A percentile compares a stretch with the other conserved stretches of the same genome.
Evolutionary conservation across 2,329 filamentous ascomycete species (phyloP).

Genomic region (Claviceps monticola): DNA sequence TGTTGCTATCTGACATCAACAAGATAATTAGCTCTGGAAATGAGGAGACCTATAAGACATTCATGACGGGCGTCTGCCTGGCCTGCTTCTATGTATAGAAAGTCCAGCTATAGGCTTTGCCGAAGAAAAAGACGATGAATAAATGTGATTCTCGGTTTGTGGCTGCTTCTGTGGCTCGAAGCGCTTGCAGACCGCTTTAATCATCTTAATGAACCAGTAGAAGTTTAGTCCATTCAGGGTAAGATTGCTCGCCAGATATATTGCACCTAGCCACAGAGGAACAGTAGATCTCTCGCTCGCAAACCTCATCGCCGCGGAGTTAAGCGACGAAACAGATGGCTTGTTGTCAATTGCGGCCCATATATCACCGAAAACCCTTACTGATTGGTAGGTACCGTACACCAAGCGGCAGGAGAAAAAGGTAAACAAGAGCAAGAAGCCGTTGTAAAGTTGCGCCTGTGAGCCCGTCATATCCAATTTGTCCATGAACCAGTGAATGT

Average conservation of each 20-base stretch:
- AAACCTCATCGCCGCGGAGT: conserved; percentile 24
- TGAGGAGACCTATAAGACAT: background rate
- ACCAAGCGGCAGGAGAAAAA: conserved; percentile 68
- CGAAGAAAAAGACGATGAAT: conserved; percentile 17
- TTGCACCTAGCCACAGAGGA: conserved; percentile 53
- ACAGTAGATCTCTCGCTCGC: conserved; percentile 35
- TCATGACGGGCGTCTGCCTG: conserved; percentile 5
- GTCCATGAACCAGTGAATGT: conserved; percentile 87
- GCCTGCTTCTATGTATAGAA: conserved; percentile 17
- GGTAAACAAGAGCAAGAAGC: conserved; percentile 53
- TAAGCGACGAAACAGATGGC: conserved; percentile 18
- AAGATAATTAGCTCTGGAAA: background rate
- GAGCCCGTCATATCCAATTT: conserved; percentile 72
- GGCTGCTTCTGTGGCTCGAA: conserved; percentile 40
- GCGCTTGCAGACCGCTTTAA: conserved; percentile 61
- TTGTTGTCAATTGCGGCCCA: conserved; percentile 34
- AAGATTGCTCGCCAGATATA: conserved; percentile 58
- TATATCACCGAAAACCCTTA: conserved; percentile 57
- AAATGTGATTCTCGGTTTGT: conserved; percentile 16
- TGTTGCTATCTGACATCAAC: background rate
- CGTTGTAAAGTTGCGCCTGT: conserved; percentile 61
- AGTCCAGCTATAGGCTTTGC: conserved; percentile 9
- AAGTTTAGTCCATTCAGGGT: conserved; percentile 65
- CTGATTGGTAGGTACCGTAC: conserved; percentile 63
- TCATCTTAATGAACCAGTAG: conserved; percentile 83